Conservation (phyloP, 2,329 filamentous ascomycete species). For the Ascochyta viciae-villosae region DNA sequence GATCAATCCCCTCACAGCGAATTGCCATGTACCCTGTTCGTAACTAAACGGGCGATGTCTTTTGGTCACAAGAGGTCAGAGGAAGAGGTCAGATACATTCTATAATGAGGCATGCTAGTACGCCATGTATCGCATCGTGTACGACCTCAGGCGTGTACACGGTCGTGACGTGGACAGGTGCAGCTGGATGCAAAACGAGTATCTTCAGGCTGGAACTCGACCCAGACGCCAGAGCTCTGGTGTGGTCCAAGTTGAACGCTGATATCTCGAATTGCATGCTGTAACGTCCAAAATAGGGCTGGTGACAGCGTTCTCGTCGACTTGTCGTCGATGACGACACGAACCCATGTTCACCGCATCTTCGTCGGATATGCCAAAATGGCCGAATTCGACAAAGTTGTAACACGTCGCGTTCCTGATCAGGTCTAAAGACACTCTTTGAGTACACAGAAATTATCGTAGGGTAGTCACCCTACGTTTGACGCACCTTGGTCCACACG, state of each 20-base stretch:
- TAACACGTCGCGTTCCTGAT: constrained; percentile 19
- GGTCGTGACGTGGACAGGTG: not conserved
- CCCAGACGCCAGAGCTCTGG: not conserved
- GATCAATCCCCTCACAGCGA: not conserved
- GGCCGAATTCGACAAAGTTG: constrained; percentile 10
- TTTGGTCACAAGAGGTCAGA: not conserved
- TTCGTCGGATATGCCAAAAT: constrained; percentile 10
- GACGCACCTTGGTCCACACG: constrained; percentile 18
- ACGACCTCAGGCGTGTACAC: not conserved
- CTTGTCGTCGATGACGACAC: constrained; percentile 20
- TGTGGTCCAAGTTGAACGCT: not conserved
- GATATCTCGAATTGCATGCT: not conserved
- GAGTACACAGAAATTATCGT: constrained; percentile 22
- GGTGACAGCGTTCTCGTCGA: constrained; percentile 18
- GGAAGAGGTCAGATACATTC: not conserved
- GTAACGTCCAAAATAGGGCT: not conserved
- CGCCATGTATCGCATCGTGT: not conserved
- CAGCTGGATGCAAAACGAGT: not conserved
- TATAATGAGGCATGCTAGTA: not conserved
- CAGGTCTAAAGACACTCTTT: constrained; percentile 5
- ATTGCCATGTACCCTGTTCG: too few species aligned
- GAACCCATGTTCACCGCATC: constrained; percentile 20
- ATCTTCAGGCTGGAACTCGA: not conserved
- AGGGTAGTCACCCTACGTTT: constrained; percentile 29
- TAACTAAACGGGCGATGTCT: not conserved